phyloP scores from a whole-genome alignment of 176 grass and related monocot species.

The Cymbopogon citratus region DNA sequence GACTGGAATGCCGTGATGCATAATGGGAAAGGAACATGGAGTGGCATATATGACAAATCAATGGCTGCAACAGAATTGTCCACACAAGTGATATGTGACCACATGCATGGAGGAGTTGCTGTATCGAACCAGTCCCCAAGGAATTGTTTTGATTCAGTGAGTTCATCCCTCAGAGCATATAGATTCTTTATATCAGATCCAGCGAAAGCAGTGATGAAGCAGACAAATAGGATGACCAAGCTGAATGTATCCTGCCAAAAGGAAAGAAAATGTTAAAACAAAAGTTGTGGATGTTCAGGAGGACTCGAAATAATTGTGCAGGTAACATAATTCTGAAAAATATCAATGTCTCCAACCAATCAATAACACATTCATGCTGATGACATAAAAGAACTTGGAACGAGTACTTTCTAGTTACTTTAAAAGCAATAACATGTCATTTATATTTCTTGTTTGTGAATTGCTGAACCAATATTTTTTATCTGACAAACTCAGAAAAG shows the following conservation, averaged over 20 bases:
- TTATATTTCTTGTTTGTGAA: too few species aligned
- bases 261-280: background rate
- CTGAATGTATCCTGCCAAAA: slow-evolving; percentile 20
- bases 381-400: background rate
- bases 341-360: background rate
- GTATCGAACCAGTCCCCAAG: slow-evolving; percentile 56
- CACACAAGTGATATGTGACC: slow-evolving; percentile 61
- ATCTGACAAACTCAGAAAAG: background rate
- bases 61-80: slow-evolving; percentile 41
- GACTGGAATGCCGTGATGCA: slow-evolving; percentile 39
- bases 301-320: background rate
- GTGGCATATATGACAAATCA: slow-evolving; percentile 42
- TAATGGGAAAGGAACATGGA: slow-evolving; percentile 42
- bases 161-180: slow-evolving; percentile 34
- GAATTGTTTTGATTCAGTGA: slow-evolving; percentile 30
- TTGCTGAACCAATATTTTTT: background rate
- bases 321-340: background rate
- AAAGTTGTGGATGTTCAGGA: background rate
- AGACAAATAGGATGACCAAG: slow-evolving; percentile 30
- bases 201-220: slow-evolving; percentile 20
- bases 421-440: background rate
- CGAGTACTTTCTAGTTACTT: too few species aligned
- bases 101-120: slow-evolving; percentile 56
- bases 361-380: background rate
- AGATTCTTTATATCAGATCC: slow-evolving; percentile 48